phyloP scores from a whole-genome alignment of 2,329 filamentous ascomycete genomes.

The Alternaria infectoria region DNA sequence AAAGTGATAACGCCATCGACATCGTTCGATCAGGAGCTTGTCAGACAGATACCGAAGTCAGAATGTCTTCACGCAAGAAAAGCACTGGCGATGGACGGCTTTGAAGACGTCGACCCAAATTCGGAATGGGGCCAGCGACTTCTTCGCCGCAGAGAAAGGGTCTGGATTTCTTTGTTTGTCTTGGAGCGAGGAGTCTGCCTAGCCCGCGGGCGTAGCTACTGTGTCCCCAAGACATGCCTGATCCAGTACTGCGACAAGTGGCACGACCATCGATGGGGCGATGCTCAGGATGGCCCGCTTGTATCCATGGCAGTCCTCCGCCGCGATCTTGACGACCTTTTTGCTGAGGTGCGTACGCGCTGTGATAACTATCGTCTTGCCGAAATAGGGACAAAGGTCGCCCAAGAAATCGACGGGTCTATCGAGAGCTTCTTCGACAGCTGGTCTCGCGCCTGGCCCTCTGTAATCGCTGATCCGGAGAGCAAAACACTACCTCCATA shows the following conservation, averaged over 20 bases:
- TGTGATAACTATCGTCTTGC: constrained; percentile 64
- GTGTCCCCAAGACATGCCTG: constrained; percentile 69
- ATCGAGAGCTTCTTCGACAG: constrained; percentile 71
- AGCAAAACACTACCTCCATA: constrained; percentile 69
- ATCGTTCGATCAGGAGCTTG: constrained; percentile 53
- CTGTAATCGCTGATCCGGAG: constrained; percentile 35
- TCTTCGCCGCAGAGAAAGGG: constrained; percentile 69
- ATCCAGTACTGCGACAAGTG: constrained; percentile 72
- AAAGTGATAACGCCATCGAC: constrained; percentile 68
- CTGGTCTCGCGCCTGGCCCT: constrained; percentile 68
- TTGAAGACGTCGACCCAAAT: constrained; percentile 65
- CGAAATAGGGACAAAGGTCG: constrained; percentile 61
- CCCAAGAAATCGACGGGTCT: constrained; percentile 50
- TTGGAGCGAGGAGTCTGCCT: constrained; percentile 76
- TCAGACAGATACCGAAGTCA: constrained; percentile 63
- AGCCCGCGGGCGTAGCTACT: constrained; percentile 71
- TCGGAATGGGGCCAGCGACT: constrained; percentile 68
- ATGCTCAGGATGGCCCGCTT: constrained; percentile 72
- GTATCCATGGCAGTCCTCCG: constrained; percentile 74
- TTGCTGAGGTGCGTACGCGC: constrained; percentile 63
- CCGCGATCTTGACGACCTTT: constrained; percentile 67
- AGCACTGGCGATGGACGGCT: constrained; percentile 72
- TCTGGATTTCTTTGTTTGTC: constrained; percentile 75
- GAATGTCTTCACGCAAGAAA: constrained; percentile 72
- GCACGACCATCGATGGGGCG: constrained; percentile 68